Conservation (phyloP, 768 basidiomycete genomes). For the Tricholoma terreum region DNA sequence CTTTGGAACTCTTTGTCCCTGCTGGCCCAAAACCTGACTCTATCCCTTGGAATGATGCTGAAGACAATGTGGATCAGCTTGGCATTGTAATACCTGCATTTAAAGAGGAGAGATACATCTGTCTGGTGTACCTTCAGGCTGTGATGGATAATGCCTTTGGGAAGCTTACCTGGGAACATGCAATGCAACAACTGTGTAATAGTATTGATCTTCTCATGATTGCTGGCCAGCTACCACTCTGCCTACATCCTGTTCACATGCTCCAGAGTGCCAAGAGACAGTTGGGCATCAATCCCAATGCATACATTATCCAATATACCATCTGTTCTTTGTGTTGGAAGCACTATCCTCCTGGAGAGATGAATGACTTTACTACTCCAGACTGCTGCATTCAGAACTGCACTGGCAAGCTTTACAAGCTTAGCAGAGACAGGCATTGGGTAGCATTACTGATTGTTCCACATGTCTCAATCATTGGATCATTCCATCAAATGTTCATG, state of each 20-base stretch:
- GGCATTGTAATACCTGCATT: no score
- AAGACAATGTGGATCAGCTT: no score
- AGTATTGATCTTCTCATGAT: not conserved
- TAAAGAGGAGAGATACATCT: no score
- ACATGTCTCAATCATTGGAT: conserved; percentile 2
- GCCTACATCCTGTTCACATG: not conserved
- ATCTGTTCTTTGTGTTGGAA: conserved; percentile 4
- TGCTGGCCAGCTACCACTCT: not conserved
- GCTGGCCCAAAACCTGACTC: no score
- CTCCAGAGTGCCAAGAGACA: not conserved
- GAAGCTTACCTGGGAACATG: no score
- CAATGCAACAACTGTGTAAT: not conserved
- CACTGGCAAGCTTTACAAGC: not conserved
- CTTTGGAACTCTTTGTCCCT: no score
- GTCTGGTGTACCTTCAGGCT: no score
- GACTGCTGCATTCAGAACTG: not conserved
- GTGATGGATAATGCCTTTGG: no score
- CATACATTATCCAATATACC: conserved; percentile 1
- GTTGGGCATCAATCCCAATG: conserved; percentile 1
- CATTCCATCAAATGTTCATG: conserved; percentile 5
- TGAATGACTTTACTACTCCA: not conserved
- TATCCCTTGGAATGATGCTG: no score
- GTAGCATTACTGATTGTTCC: conserved; percentile 1
- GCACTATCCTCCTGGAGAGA: not conserved
- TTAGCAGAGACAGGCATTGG: not conserved